Evolutionary conservation across 2,329 filamentous ascomycete genomes (phyloP), one percentile per base, ranked within the genome.

Genomic region (Colletotrichum higginsianum): DNA sequence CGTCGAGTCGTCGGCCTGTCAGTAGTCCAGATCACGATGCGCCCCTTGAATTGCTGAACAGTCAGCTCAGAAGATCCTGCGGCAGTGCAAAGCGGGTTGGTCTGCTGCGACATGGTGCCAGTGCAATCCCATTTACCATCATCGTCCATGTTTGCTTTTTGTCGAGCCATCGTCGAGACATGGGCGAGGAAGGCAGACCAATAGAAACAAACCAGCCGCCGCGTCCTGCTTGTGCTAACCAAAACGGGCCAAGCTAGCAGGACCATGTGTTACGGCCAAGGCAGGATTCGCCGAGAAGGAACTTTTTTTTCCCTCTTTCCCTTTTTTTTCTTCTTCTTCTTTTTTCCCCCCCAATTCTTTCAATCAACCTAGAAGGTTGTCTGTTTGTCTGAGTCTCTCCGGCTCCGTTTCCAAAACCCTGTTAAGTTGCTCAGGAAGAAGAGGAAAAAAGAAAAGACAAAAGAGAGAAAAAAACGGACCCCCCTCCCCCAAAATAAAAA

Each of bases 71-170:
- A 26, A 26, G 16, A 30, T 18, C 2, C 18, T 18, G 16, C 42
- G 18, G 42, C 8, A 21, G 46, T 18, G 46, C 16, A 47, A n/a
- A 47, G 16, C 46, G 3, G n/a, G 23, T 6, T 6, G 35, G 15
- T n/a, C 12, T 42, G n/a, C 4, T 23, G 35, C 53, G 35, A 40
- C n/a, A n/a, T 40, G 30, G 53, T 56, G 8, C 40, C 40, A n/a
- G 35, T 30, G 35, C 13, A 15, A 40, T 42, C 21, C 53, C 35
- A 21, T 12, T 7, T 23, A 23, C n/a, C 35, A 38, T 42, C 46
- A 35, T 35, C 30, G 30, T 35, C 8, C 8, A 52, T 62, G n/a
- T 52, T 62, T 62, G 60, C 60, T 62, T 62, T 62, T 52, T 40
- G 18, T 38, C 30, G n/a, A 50, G 60, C 46, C 60, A 52, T 30